Percentiles rank a stretch among this genome's conserved stretches.
These are phyloP conservation scores for Pichia occidentalis DNA, from an alignment of 805 yeast genomes.

Conservation along the genomic window DNA sequence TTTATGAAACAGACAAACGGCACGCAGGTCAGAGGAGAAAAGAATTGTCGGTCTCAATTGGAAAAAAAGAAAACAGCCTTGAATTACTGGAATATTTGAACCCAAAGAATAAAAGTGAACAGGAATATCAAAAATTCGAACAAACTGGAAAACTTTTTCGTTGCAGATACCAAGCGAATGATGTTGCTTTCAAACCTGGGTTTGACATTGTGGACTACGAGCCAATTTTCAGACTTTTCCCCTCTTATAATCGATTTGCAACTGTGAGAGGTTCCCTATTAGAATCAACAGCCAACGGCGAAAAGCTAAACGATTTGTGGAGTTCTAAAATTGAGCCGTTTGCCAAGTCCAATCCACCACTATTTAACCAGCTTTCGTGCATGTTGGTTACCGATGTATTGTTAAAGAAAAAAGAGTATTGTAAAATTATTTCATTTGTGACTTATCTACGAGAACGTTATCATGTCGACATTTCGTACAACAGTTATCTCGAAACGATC, in stretches of 20 bases:
- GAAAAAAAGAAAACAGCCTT: background rate
- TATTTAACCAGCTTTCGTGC: conserved; percentile 6
- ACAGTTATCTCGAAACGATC: background rate
- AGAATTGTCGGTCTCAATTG: background rate
- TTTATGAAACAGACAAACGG: background rate
- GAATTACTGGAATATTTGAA: background rate
- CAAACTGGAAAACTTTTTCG: background rate
- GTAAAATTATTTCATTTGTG: conserved; percentile 10
- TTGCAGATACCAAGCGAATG: conserved; percentile 1
- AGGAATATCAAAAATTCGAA: background rate
- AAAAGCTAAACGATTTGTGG: background rate
- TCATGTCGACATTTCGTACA: conserved; percentile 1
- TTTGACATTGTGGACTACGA: background rate
- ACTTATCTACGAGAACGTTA: conserved; percentile 1
- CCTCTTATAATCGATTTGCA: background rate
- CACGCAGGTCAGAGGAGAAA: background rate
- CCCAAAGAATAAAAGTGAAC: background rate
- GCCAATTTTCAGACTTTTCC: conserved; percentile 5
- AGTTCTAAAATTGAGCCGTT: background rate
- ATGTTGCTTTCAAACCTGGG: conserved; percentile 8
- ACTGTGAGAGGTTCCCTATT: no score
- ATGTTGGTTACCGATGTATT: conserved; percentile 1
- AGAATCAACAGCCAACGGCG: background rate
- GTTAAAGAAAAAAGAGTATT: background rate
- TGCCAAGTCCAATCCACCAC: background rate